phyloP scores from a whole-genome alignment of 495 filamentous ascomycete genomes.

The Clohesyomyces aquaticus region DNA sequence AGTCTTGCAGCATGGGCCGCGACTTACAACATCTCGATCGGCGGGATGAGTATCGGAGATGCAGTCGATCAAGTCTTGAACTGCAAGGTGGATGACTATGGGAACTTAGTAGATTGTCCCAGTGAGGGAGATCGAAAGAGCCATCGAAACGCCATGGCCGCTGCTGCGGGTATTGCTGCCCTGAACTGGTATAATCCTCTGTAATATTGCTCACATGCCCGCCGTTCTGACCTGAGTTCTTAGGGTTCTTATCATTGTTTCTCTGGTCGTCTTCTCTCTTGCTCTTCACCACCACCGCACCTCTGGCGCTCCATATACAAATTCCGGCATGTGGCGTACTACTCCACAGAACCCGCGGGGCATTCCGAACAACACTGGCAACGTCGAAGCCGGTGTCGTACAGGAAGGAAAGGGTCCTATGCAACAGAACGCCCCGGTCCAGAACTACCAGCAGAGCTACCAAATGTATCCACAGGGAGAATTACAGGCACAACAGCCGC shows the following conservation, averaged over 20 bases:
- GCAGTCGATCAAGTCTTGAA: too few relatives aligned
- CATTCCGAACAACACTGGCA: background rate
- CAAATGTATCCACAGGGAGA: slow-evolving; percentile 8
- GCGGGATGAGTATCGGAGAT: background rate
- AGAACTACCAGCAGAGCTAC: slow-evolving; percentile 47
- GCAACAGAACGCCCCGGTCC: slow-evolving; percentile 69
- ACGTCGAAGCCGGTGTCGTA: background rate
- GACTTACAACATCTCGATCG: background rate
- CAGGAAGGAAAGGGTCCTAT: slow-evolving; percentile 66
- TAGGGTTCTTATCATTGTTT: slow-evolving; percentile 8
- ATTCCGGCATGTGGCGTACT: background rate
- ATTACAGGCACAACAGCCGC: background rate
- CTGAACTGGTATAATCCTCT: slow-evolving; percentile 4
- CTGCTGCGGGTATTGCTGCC: slow-evolving; percentile 19
- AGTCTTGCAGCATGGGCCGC: slow-evolving; percentile 20
- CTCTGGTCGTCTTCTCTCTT: slow-evolving; percentile 14
- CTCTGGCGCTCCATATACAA: slow-evolving; percentile 19
- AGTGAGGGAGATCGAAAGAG: slow-evolving; percentile 6
- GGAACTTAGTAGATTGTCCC: background rate
- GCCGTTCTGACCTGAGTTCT: too few relatives aligned
- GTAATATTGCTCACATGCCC: too few relatives aligned
- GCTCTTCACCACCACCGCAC: slow-evolving; percentile 19
- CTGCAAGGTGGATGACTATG: background rate
- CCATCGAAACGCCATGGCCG: slow-evolving; percentile 9
- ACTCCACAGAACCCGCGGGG: slow-evolving; percentile 10